Evolutionary conservation across 2,329 filamentous ascomycete species (phyloP), one percentile per base, ranked within the genome.

Genomic region (Cytospora mali): DNA sequence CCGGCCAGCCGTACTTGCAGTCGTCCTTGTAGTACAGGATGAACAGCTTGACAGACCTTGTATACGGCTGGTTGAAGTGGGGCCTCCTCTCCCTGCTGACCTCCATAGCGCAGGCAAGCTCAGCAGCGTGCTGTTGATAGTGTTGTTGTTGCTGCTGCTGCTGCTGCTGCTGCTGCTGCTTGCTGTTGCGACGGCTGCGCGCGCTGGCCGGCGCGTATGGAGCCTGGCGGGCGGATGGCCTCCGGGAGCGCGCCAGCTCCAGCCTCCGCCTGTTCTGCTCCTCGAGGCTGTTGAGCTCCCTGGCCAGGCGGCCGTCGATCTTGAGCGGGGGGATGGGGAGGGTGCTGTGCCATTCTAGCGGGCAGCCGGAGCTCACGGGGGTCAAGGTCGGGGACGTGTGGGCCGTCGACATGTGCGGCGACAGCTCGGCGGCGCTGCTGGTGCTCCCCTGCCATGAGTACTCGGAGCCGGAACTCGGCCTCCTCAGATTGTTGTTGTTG

Each of bases 61-160:
- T 31, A 55, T 66, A 66, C 52, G 61, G 58, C 18, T 64, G 62
- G 29, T 66, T 66, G 58, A 66, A 66, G 55, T 66, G 64, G 31
- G 62, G 64, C 58, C 53, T 42, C 46, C 54, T 58, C 33, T 58
- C 35, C 35, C 46, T 39, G 25, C 27, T 31, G 31, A 16, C 25
- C 42, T n/a, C 27, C n/a, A 27, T 14, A n/a, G 18, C 46, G 54
- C 35, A 6, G 27, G 23, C 14, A n/a, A n/a, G n/a, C n/a, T n/a
- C n/a, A n/a, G n/a, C n/a, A n/a, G n/a, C n/a, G n/a, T n/a, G 46
- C n/a, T 31, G 54, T 31, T 27, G 21, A 10, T 13, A 16, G 31
- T 23, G 29, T 39, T 39, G 35, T 4, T 35, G 54, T 7, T 11
- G 35, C 33, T 46, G 23, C 14, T 46, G 16, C 35, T 42, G 31